phyloP scores from a whole-genome alignment of 148 eudicot species.

The Fagopyrum tataricum region DNA sequence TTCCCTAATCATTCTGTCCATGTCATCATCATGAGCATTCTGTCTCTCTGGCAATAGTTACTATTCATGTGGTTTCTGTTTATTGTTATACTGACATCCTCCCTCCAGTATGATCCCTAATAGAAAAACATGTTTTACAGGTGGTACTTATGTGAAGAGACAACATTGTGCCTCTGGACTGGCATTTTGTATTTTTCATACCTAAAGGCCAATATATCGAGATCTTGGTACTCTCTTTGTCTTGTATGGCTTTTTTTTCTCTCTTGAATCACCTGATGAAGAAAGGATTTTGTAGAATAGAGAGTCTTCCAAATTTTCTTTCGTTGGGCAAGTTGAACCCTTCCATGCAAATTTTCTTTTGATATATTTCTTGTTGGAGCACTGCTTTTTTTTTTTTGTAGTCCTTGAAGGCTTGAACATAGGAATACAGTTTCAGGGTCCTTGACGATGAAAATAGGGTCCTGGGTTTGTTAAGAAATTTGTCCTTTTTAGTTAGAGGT shows the following conservation, averaged over 20 bases:
- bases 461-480: neutral
- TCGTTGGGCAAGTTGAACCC: too few relatives aligned
- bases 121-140: slow-evolving; percentile 21
- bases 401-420: too few relatives aligned
- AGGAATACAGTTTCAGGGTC: neutral
- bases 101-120: neutral
- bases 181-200: slow-evolving; percentile 58
- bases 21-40: too few relatives aligned
- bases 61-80: neutral
- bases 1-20: neutral
- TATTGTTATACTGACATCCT: neutral
- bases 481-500: neutral
- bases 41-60: neutral
- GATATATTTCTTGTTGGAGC: too few relatives aligned
- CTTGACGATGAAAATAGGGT: neutral
- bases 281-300: neutral
- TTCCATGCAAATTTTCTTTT: too few relatives aligned
- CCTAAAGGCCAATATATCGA: slow-evolving; percentile 51
- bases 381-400: too few relatives aligned
- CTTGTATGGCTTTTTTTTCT: neutral
- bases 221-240: slow-evolving; percentile 53
- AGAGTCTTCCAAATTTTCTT: too few relatives aligned
- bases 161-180: slow-evolving; percentile 87
- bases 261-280: neutral
- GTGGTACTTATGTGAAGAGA: slow-evolving; percentile 91